Evolutionary conservation across 371 early-diverging fungal species (phyloP), one percentile per base, ranked within the genome.

Genomic region (Apophysomyces variabilis): DNA sequence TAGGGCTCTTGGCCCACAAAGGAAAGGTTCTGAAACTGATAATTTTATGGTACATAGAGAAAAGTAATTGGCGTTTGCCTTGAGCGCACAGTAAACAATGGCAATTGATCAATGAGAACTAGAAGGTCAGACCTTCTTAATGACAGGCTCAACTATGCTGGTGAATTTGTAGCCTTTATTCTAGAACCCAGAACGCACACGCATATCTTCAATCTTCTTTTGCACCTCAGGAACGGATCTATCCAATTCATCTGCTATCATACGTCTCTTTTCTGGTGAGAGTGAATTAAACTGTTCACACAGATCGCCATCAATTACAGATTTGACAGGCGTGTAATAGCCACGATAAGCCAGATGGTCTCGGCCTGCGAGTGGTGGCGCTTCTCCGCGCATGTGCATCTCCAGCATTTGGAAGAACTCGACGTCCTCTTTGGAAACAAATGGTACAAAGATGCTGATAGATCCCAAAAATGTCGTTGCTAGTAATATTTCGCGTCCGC

Each of bases 321-420:
- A 67, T 64, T 86, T 83, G n/a, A 95, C 96, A 5, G 99, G 98
- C 36, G 79, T 71, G 73, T 93, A 94, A 59, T 75, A 87, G 37
- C 91, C 85, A 38, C 98, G 87, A 81, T 91, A 97, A 32, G 88
- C 72, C 45, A 94, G 71, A 74, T 98, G 99, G 67, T 96, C 96
- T 37, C 97, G 89, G 26, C 98, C 98, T 26, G 89, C 87, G 36
- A 95, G 74, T 5, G 95, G 92, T 13, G 93, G 78, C 62, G 82
- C 77, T 69, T 92, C 92, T 35, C 83, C 72, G 12, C 97, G 87
- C 86, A 99, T 85, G 61, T 92, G 92, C 88, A 93, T 88, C 79
- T 99, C 99, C 47, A 99, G 82, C 35, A 88, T 85, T 71, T 92
- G 92, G 86, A 98, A 95, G 70, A 97, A 95, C 35, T 96, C 96